Percentiles rank a stretch among this genome's conserved stretches.
phyloP scores from a whole-genome alignment of 2,329 filamentous ascomycete species.

The Corynespora cassiicola region DNA sequence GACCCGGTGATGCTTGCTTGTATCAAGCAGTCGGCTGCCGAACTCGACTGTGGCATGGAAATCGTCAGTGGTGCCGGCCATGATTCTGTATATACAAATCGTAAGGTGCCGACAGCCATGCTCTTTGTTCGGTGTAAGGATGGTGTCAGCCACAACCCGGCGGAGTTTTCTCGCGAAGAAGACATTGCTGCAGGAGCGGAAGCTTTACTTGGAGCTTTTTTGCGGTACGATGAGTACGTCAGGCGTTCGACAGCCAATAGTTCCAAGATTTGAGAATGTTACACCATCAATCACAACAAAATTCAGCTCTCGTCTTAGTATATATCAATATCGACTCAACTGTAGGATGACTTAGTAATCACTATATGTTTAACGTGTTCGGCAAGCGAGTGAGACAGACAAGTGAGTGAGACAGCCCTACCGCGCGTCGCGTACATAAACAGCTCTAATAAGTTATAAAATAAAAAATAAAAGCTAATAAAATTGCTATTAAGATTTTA shows the following conservation, averaged over 20 bases:
- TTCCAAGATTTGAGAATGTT: slow-evolving; percentile 8
- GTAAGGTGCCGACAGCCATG: slow-evolving; percentile 47
- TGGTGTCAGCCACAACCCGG: slow-evolving; percentile 50
- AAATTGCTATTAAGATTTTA: too few relatives aligned
- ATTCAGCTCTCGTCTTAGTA: background rate
- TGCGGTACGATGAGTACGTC: slow-evolving; percentile 47
- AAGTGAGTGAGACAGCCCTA: too few relatives aligned
- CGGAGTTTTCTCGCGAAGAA: slow-evolving; percentile 44
- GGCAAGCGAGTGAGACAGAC: too few relatives aligned
- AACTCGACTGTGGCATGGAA: slow-evolving; percentile 59
- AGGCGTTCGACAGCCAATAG: slow-evolving; percentile 12
- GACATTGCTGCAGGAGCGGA: slow-evolving; percentile 50
- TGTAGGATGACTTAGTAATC: too few relatives aligned
- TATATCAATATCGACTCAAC: too few relatives aligned
- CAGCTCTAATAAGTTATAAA: too few relatives aligned
- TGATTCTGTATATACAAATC: slow-evolving; percentile 52
- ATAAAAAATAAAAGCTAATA: too few relatives aligned
- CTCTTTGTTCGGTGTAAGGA: slow-evolving; percentile 48
- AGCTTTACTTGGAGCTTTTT: slow-evolving; percentile 53
- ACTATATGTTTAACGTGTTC: too few relatives aligned
- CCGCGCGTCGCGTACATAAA: too few relatives aligned
- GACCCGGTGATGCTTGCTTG: slow-evolving; percentile 9
- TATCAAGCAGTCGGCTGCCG: slow-evolving; percentile 51
- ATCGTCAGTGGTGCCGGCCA: slow-evolving; percentile 68
- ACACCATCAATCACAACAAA: background rate